Conservation (phyloP, 2,329 filamentous ascomycete genomes). For the Fusarium coffeatum region DNA sequence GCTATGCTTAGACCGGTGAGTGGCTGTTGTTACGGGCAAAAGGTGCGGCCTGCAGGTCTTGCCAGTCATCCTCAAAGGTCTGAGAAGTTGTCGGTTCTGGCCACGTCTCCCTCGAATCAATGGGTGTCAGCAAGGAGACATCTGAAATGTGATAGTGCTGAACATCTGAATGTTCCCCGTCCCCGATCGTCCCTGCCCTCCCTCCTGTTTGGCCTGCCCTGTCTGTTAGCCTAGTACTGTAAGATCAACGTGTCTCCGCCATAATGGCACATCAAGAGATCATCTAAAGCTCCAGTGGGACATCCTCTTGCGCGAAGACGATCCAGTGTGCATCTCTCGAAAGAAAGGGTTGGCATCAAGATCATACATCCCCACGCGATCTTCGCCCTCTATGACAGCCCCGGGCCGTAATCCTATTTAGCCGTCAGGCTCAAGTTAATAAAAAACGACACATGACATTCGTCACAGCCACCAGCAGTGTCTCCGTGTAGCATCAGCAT, state of each 20-base stretch:
- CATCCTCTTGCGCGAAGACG: slow-evolving; percentile 12
- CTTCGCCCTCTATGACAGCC: slow-evolving; percentile 20
- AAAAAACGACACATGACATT: slow-evolving; percentile 30
- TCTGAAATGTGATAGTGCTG: slow-evolving; percentile 36
- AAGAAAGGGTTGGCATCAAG: slow-evolving; percentile 11
- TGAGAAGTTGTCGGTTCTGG: neutral
- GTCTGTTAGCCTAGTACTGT: slow-evolving; percentile 14
- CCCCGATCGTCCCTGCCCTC: slow-evolving; percentile 29
- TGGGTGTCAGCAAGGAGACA: slow-evolving; percentile 30
- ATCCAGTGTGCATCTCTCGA: slow-evolving; percentile 23
- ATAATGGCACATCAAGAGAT: slow-evolving; percentile 29
- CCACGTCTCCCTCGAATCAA: slow-evolving; percentile 6
- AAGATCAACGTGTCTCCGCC: slow-evolving; percentile 29
- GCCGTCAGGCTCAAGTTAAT: slow-evolving; percentile 30
- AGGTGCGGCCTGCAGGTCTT: neutral
- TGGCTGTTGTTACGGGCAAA: neutral
- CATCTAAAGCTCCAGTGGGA: slow-evolving; percentile 25
- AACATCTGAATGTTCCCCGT: slow-evolving; percentile 13
- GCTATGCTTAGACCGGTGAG: slow-evolving; percentile 11
- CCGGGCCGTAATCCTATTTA: slow-evolving; percentile 38
- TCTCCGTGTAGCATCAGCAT: neutral
- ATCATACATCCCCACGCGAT: slow-evolving; percentile 34
- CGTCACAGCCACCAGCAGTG: slow-evolving; percentile 29
- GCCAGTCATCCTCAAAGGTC: neutral
- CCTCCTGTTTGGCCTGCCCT: slow-evolving; percentile 18